Conservation (phyloP, 768 basidiomycete genomes). For the Boletus eberwhitei region DNA sequence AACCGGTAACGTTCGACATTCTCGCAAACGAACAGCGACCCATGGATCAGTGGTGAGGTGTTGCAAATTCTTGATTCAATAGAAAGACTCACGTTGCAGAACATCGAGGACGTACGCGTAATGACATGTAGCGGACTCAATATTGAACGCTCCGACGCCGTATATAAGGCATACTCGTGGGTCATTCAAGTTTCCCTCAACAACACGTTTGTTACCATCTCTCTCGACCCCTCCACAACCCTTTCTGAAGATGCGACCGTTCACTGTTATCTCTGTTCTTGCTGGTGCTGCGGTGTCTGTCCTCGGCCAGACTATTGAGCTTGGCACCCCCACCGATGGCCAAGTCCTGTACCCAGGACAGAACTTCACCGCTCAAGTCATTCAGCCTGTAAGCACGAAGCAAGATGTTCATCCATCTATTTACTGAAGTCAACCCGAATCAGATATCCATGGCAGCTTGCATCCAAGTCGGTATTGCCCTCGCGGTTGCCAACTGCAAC, state of each 20-base stretch:
- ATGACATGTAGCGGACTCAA: no score
- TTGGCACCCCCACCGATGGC: conserved; percentile 23
- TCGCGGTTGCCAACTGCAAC: conserved; percentile 19
- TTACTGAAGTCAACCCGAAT: not conserved
- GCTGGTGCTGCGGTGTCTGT: conserved; percentile 4
- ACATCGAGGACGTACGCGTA: no score
- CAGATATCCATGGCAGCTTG: conserved; percentile 19
- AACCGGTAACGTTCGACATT: no score
- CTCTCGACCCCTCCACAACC: not conserved
- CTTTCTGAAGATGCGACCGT: conserved; percentile 15
- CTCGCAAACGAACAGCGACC: no score
- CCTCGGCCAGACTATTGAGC: conserved; percentile 28
- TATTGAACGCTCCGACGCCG: no score
- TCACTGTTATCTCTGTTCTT: conserved; percentile 6
- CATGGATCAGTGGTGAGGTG: no score
- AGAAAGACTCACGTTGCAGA: no score
- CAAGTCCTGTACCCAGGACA: conserved; percentile 14
- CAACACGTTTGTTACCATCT: not conserved
- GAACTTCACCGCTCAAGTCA: conserved; percentile 18
- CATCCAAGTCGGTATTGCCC: conserved; percentile 32
- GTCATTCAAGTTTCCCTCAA: not conserved
- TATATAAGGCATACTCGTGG: conserved; percentile 5
- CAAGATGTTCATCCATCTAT: not conserved
- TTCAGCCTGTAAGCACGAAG: conserved; percentile 19
- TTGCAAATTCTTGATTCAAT: no score